Percentiles rank a stretch among this genome's conserved stretches.
Conservation (phyloP, 2,329 filamentous ascomycete species). For the Alternaria consortialis region DNA sequence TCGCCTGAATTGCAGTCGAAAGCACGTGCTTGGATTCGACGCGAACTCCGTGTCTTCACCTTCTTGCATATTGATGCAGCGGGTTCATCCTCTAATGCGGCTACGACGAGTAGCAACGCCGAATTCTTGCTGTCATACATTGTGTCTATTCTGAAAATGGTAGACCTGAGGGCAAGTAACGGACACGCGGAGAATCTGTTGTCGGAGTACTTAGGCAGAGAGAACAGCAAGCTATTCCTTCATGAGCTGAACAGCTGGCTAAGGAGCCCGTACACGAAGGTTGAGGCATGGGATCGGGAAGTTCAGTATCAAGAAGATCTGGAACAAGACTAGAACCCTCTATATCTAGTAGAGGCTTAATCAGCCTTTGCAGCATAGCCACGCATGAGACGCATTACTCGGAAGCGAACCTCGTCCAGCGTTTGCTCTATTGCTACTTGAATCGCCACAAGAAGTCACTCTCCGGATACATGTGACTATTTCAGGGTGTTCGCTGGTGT, state of each 20-base stretch:
- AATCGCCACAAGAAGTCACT: background rate
- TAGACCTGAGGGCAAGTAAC: conserved; percentile 80
- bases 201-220: conserved; percentile 77
- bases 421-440: background rate
- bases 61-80: conserved; percentile 65
- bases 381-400: background rate
- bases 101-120: conserved; percentile 68
- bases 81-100: conserved; percentile 27
- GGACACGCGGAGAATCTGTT: conserved; percentile 84
- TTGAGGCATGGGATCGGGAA: conserved; percentile 81
- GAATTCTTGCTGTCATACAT: conserved; percentile 90
- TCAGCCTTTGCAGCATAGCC: background rate
- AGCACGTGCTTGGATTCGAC: conserved; percentile 80
- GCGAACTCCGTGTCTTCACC: conserved; percentile 84
- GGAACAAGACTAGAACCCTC: background rate
- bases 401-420: background rate
- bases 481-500: conserved; percentile 3
- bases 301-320: conserved; percentile 70
- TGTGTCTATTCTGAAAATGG: conserved; percentile 80
- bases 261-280: conserved; percentile 75
- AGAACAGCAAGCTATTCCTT: conserved; percentile 77
- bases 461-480: background rate
- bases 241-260: conserved; percentile 88
- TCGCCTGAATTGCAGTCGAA: conserved; percentile 76
- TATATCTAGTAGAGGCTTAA: background rate